Evolutionary conservation across 1,284 basidiomycete genomes (phyloP).

Genomic region (Ustilago hordei): DNA sequence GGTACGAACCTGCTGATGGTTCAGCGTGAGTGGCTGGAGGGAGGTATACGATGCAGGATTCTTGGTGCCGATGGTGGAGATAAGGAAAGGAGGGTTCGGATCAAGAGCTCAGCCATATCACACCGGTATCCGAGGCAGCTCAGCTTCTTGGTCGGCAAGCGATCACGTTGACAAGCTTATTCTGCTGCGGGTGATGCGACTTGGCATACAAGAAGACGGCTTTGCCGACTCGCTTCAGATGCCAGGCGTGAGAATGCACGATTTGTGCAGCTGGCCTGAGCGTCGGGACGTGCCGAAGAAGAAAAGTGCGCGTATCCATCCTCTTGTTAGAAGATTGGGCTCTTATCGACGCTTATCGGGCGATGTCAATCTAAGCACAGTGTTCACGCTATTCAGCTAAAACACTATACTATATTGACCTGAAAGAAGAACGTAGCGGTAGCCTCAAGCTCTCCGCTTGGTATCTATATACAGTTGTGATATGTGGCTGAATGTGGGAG

Average conservation of each 20-base stretch:
- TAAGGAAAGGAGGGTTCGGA: not conserved
- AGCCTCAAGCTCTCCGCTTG: no score
- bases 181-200: conserved; percentile 1
- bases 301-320: no score
- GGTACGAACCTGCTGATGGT: not conserved
- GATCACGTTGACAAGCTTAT: not conserved
- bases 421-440: no score
- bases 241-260: conserved; percentile 4
- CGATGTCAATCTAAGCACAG: no score
- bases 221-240: not conserved
- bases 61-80: not conserved
- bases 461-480: no score
- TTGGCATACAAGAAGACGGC: not conserved
- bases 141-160: not conserved
- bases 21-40: not conserved
- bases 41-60: not conserved
- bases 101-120: not conserved
- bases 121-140: not conserved
- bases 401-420: no score
- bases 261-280: no score
- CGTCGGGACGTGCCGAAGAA: no score
- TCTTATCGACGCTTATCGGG: no score
- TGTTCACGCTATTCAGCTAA: no score
- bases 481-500: no score
- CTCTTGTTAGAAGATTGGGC: no score